A percentile compares a stretch with the other conserved stretches of the same genome.
Conservation (phyloP, 2,329 filamentous ascomycete genomes). For the Ophiostoma piceae region DNA sequence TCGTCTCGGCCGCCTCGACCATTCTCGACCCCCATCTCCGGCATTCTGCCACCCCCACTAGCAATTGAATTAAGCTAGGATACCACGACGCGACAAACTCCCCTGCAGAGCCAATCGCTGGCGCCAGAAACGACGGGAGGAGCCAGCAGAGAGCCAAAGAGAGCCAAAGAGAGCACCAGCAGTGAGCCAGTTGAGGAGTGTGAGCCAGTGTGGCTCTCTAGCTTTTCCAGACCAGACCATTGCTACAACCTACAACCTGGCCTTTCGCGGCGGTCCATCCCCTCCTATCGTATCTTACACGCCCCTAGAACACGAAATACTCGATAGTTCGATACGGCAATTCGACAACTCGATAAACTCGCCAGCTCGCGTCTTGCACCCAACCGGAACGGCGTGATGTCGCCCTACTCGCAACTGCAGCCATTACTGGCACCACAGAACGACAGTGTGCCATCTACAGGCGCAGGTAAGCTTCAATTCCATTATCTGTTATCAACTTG, state of each 20-base stretch:
- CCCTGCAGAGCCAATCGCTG: constrained; percentile 20
- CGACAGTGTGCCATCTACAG: constrained; percentile 19
- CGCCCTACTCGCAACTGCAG: constrained; percentile 20
- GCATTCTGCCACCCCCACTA: not conserved
- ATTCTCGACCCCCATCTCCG: not conserved
- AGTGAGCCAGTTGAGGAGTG: constrained; percentile 9
- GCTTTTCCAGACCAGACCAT: not conserved
- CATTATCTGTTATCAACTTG: not conserved
- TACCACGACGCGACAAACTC: constrained; percentile 26
- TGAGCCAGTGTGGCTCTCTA: constrained; percentile 16
- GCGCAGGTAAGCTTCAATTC: constrained; percentile 22
- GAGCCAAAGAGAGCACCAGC: not conserved
- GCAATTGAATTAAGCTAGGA: constrained; percentile 10
- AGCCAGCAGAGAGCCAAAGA: not conserved
- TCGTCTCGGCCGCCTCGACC: constrained; percentile 5
- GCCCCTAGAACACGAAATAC: not conserved
- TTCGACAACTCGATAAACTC: not conserved
- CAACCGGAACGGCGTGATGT: constrained; percentile 22
- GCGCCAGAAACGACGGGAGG: constrained; percentile 18
- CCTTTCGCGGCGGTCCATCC: constrained; percentile 14
- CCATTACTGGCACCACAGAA: constrained; percentile 23
- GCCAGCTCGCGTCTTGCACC: not conserved
- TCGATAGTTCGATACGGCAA: not conserved
- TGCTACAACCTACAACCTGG: constrained; percentile 17
- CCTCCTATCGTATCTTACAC: constrained; percentile 12